Evolutionary conservation across 305 asterid genomes (phyloP), one percentile per base, ranked within the genome.

Genomic region (Coffea humblotiana): DNA sequence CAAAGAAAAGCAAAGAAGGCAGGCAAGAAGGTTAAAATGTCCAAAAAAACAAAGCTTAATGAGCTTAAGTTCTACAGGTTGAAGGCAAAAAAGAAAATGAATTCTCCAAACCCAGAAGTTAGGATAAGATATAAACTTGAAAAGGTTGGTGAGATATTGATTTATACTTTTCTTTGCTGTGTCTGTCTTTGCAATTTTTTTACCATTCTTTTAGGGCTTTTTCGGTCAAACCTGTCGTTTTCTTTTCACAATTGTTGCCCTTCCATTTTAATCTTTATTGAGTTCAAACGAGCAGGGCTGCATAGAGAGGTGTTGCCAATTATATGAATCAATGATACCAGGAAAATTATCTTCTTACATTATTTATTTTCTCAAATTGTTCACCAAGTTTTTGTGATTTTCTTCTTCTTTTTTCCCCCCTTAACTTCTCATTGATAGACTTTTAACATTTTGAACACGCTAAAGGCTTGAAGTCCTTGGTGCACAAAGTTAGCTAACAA

Each of bases 71-170:
- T 91, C 79, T 95, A 88, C 80, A 80, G 99, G 72, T 86, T 95
- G 89, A 93, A 91, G 88, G 99, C 98, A 43, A 93, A 89, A 94
- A 95, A 90, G 92, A 95, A 93, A 82, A 89, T 92, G 95, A 93
- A 91, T 76, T 93, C 98, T 76, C 97, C 97, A 10, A 95, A 92
- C 83, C 99, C 98, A 67, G 98, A 92, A 91, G 96, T 92, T 79
- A 88, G 98, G 83, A 92, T 95, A 73, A 84, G 96, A 87, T 93
- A 95, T 90, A 92, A 91, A 84, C 97, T 95, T 61, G 99, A 90
- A 82, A 95, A 93, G 99, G 99, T 92, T 48, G 37, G 91, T 74
- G 63, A 70, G 65, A 2, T 3, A 58, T 54, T 51, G 35, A 48
- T 52, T 81, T 68, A 13, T 77, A 64, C 76, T 19, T n/a, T 16